These are phyloP conservation scores for Xylariaceae sp. DNA, from an alignment of 2,329 filamentous ascomycete genomes.

Conservation along the genomic window DNA sequence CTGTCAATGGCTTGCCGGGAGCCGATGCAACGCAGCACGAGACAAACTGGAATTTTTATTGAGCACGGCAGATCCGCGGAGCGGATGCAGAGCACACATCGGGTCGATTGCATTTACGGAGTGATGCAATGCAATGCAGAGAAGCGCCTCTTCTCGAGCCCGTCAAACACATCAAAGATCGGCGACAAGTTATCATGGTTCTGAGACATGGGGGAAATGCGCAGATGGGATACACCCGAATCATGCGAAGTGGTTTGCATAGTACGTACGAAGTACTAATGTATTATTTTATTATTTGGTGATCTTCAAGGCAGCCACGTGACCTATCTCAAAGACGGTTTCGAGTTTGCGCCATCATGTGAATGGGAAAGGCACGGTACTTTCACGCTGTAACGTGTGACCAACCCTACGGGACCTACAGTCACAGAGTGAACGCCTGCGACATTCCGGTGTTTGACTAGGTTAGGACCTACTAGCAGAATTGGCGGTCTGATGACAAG, in stretches of 20 bases:
- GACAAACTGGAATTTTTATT: background rate
- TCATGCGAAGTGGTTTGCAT: too few species aligned
- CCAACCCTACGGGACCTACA: too few species aligned
- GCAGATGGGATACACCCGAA: too few species aligned
- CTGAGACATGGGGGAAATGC: background rate
- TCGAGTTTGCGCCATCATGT: background rate
- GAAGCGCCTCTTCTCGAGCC: background rate
- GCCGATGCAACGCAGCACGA: conserved; percentile 12
- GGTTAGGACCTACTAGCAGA: too few species aligned
- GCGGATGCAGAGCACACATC: conserved; percentile 17
- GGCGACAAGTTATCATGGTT: too few species aligned
- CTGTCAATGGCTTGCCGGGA: conserved; percentile 16
- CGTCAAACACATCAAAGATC: too few species aligned
- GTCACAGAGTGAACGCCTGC: too few species aligned
- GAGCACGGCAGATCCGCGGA: conserved; percentile 12
- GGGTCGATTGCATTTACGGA: conserved; percentile 13
- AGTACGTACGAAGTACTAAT: too few species aligned
- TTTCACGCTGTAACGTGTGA: too few species aligned
- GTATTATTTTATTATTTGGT: background rate
- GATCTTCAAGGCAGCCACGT: background rate
- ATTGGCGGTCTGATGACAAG: too few species aligned
- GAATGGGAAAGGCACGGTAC: too few species aligned
- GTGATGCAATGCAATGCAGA: conserved; percentile 14
- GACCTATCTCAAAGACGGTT: background rate
- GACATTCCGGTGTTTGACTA: too few species aligned